These are phyloP conservation scores for Laetiporus sulphureus DNA, from an alignment of 1,284 basidiomycete species.

Conservation along the genomic window DNA sequence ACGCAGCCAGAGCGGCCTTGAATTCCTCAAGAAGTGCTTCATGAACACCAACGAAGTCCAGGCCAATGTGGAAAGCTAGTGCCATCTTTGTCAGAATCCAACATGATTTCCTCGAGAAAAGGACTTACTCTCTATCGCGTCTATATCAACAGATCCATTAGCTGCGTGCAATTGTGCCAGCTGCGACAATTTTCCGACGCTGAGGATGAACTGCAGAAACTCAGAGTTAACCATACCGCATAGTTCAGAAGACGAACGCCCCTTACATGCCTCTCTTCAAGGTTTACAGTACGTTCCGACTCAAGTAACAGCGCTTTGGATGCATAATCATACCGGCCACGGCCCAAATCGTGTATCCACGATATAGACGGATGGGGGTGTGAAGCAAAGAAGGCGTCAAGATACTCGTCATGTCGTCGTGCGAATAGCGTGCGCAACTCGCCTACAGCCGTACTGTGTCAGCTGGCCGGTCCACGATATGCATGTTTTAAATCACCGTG, in stretches of 20 bases:
- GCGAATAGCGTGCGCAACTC: slow-evolving; percentile 72
- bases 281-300: no score
- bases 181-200: slow-evolving; percentile 84
- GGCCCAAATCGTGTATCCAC: slow-evolving; percentile 88
- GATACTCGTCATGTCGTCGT: slow-evolving; percentile 59
- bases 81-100: slow-evolving; percentile 8
- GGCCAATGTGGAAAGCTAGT: slow-evolving; percentile 62
- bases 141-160: slow-evolving; percentile 36
- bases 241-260: slow-evolving; percentile 20
- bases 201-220: slow-evolving; percentile 70
- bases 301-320: slow-evolving; percentile 46
- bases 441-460: slow-evolving; percentile 36
- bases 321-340: slow-evolving; percentile 60
- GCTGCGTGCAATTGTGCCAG: slow-evolving; percentile 71
- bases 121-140: slow-evolving; percentile 45
- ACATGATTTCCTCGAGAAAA: neutral
- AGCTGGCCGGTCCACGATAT: no score
- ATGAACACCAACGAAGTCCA: slow-evolving; percentile 73
- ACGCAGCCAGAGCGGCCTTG: slow-evolving; percentile 36
- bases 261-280: slow-evolving; percentile 29
- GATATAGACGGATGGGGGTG: slow-evolving; percentile 63
- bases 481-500: slow-evolving; percentile 42
- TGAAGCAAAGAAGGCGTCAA: slow-evolving; percentile 72
- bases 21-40: slow-evolving; percentile 57
- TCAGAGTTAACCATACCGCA: neutral